Conservation (phyloP, 441 rosid species). For the Populus hybrid region DNA sequence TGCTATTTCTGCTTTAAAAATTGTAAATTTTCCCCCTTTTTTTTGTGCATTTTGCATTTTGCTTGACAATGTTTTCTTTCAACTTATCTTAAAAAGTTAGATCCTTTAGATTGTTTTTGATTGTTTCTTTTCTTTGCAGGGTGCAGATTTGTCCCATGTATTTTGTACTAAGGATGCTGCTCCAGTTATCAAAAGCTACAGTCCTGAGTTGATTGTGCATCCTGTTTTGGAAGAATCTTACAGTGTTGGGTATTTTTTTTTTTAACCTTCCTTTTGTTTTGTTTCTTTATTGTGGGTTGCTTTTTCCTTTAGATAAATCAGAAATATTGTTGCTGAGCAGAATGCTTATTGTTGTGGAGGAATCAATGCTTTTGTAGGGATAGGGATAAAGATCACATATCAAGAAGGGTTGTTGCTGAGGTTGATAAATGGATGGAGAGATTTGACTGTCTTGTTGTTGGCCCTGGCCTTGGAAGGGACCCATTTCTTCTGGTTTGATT, state of each 20-base stretch:
- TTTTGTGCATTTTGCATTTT: neutral
- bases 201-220: constrained; percentile 94
- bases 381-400: constrained; percentile 43
- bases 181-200: constrained; percentile 85
- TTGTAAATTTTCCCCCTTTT: constrained; percentile 36
- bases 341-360: constrained; percentile 12
- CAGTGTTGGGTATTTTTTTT: constrained; percentile 44
- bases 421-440: constrained; percentile 89
- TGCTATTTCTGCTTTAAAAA: constrained; percentile 88
- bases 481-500: constrained; percentile 71
- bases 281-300: neutral
- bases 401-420: constrained; percentile 63
- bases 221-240: constrained; percentile 88
- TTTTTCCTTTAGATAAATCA: neutral
- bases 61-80: neutral
- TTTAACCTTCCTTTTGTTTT: neutral
- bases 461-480: constrained; percentile 99
- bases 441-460: constrained; percentile 93
- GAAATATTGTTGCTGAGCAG: constrained; percentile 1
- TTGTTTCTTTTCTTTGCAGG: constrained; percentile 40
- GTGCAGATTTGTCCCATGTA: constrained; percentile 97
- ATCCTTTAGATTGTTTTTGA: neutral
- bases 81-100: neutral
- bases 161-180: constrained; percentile 97
- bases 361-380: constrained; percentile 41